Evolutionary conservation across 441 rosid species (phyloP).

Genomic region (Populus hybrid): DNA sequence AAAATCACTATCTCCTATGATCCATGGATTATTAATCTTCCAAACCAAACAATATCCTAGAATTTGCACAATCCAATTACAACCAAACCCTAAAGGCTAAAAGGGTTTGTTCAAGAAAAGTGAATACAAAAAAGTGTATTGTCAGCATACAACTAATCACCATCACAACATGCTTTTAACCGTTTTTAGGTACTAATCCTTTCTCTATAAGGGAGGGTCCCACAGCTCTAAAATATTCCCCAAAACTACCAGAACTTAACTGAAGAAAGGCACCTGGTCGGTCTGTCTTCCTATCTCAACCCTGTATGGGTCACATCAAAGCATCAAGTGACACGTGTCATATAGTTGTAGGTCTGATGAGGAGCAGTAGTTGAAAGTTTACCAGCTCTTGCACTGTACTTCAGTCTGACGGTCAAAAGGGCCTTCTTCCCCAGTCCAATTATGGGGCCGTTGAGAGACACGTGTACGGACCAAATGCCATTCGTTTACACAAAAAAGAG

Average conservation of each 20-base stretch:
- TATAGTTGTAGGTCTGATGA: no score
- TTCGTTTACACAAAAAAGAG: neutral
- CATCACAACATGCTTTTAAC: neutral
- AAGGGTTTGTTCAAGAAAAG: no score
- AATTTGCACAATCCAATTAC: no score
- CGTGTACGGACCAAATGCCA: constrained; percentile 18
- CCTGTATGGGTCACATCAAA: constrained; percentile 11
- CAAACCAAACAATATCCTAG: no score
- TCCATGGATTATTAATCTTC: no score
- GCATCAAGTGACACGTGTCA: neutral
- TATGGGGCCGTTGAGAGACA: constrained; percentile 2
- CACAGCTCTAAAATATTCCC: neutral
- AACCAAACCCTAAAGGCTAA: no score
- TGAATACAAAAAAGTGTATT: no score
- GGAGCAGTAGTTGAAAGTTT: no score
- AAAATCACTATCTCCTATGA: no score
- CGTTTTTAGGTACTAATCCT: constrained; percentile 21
- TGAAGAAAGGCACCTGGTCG: neutral
- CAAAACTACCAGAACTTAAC: neutral
- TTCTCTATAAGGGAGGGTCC: neutral
- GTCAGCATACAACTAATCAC: neutral
- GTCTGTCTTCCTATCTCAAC: constrained; percentile 2
- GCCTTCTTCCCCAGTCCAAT: constrained; percentile 14
- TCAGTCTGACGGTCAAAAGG: constrained; percentile 4
- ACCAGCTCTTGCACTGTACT: no score